Evolutionary conservation across 1,284 basidiomycete genomes (phyloP), one percentile per base, ranked within the genome.

Genomic region (Xanthoconium separans): DNA sequence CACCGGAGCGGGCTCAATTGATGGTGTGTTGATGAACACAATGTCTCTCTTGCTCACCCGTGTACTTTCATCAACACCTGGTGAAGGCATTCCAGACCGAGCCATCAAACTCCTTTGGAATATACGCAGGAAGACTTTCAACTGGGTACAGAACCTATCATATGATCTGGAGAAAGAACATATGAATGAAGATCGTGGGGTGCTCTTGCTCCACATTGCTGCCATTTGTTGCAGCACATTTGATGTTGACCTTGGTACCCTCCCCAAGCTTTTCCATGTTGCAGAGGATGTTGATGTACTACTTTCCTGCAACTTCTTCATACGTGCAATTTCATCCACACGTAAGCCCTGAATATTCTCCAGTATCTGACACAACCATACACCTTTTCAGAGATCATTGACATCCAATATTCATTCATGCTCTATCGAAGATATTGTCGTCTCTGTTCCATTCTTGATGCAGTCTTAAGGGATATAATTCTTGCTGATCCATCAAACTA

Each of bases 81-180:
- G 2, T 5, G 34, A 36, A 36, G 34, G n/a, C 16, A n/a, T 36
- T 16, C 15, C 34, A 12, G 34, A 36, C 15, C 34, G 34, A 36
- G 34, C 4, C 16, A 36, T 36, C 16, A n/a, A 20, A 2, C 53
- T 77, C 9, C 60, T 78, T 24, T 59, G 62, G 2, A 43, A 46
- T 1, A 65, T 69, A 15, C 68, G 78, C 18, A 18, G 37, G 6
- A 61, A 71, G 6, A 62, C 71, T 1, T 70, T 69, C 44, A 16
- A 39, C 3, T 80, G 78, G 78, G 65, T 74, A 12, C 18, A 56
- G 6, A 30, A 71, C 72, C 27, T 48, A 4, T 48, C 29, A 3
- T 36, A 36, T 16, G 34, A 36, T 8, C 3, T 36, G 34, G 15
- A 13, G 8, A 36, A 36, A 16, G 34, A 13, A n/a, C 34, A 13